Base-by-base conservation (phyloP, 352 stramenopile species). In the Aphanomyces invadans region DNA sequence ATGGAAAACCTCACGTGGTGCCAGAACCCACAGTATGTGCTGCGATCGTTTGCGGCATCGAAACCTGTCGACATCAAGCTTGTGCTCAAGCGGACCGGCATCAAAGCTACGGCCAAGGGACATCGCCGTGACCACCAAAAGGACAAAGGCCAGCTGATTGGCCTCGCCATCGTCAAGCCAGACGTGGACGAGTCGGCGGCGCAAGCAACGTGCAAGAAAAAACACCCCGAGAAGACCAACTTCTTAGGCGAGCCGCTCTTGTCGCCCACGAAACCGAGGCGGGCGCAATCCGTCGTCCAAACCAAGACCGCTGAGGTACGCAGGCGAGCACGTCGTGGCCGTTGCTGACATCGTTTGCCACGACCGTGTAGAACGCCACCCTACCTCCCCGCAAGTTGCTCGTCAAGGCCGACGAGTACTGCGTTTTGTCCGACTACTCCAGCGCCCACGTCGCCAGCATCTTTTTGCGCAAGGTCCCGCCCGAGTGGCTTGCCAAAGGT, bases 21-120 rank as follows among this genome's bases (percentile, higher is more conserved):
- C 71, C 87, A 96, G 65, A 97, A 96, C 53, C 89, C 90, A 10
- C 90, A 97, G 73, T 97, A 92, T 68, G 83, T 86, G 73, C 29
- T 96, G 36, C 77, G 77, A 0, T 15, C 65, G 79, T 25, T 56
- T 79, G 54, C 68, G 69, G 1, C 69, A 66, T 25, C 72, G 62
- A 70, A 78, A 0, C 76, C 76, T 26, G 83, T 85, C 29, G 85
- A 83, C 12, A 72, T 92, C 65, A 92, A 95, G 54, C 55, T 88
- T 38, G 74, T 89, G 4, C 72, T 89, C 53, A 77, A 79, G 38
- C 88, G 88, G 70, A 92, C 80, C 4, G 86, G 79, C 9, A 75
- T 80, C 68, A 85, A 86, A 53, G 54, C 45, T 55, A 53, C 36
- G 31, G 73, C 57, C 4, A 66, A 71, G 55, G 28, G 59, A 25